Evolutionary conservation across 192 early-diverging fungal species (phyloP).

Genomic region (Linderina pennispora): DNA sequence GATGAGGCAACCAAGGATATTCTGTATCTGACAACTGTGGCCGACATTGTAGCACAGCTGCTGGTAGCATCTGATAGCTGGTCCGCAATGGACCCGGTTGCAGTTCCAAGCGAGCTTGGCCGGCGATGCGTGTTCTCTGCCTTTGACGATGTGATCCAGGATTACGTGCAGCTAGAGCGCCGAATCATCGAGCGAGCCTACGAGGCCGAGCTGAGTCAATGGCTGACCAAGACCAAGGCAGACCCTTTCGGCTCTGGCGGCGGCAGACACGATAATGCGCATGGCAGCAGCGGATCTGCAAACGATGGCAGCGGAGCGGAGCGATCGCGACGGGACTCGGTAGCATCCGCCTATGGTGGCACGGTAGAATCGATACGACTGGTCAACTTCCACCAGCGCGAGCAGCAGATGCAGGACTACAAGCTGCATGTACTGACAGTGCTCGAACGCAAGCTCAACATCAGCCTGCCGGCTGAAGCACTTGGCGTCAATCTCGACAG

Average conservation of each 20-base stretch:
- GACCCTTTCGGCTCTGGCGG: not conserved
- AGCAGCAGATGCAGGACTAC: constrained; percentile 45
- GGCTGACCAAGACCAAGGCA: constrained; percentile 10
- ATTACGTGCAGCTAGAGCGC: constrained; percentile 34
- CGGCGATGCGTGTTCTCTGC: constrained; percentile 37
- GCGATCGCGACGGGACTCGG: not conserved
- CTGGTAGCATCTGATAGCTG: constrained; percentile 21
- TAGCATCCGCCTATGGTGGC: not conserved
- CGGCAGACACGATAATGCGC: not conserved
- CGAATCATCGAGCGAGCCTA: constrained; percentile 34
- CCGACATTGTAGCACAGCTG: constrained; percentile 20
- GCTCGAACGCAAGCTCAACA: constrained; percentile 15
- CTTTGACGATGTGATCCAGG: constrained; percentile 23
- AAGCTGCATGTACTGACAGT: constrained; percentile 21
- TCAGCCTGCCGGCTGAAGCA: constrained; percentile 10
- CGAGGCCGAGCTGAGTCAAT: constrained; percentile 14
- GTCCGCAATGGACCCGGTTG: constrained; percentile 17
- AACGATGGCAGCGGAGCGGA: not conserved
- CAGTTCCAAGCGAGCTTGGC: constrained; percentile 9
- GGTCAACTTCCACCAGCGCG: constrained; percentile 23
- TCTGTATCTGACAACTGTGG: constrained; percentile 34
- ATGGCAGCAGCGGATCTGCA: not conserved
- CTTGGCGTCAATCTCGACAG: not conserved
- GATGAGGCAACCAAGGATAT: constrained; percentile 34
- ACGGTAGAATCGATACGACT: constrained; percentile 3